These are phyloP conservation scores for Penicillium nordicum DNA, from an alignment of 2,329 filamentous ascomycete species.

Conservation along the genomic window DNA sequence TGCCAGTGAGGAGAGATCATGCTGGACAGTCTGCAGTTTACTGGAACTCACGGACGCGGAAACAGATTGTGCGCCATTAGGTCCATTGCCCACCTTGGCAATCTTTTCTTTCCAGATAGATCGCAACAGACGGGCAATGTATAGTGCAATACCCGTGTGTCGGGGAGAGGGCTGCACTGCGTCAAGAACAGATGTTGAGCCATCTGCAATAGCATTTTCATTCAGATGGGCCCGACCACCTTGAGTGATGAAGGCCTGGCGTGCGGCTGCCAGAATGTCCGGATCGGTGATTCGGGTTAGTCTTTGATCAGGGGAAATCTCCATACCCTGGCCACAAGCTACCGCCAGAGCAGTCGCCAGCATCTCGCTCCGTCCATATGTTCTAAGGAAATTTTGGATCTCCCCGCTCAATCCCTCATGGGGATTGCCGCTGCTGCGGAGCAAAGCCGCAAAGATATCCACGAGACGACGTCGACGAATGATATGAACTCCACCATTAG, in stretches of 20 bases:
- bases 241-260: constrained; percentile 87
- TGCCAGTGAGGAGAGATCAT: constrained; percentile 72
- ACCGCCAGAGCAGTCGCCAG: constrained; percentile 89
- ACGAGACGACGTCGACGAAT: constrained; percentile 80
- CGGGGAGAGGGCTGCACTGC: constrained; percentile 83
- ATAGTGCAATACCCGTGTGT: constrained; percentile 82
- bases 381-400: constrained; percentile 75
- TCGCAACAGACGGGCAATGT: constrained; percentile 81
- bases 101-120: constrained; percentile 83
- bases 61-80: constrained; percentile 62
- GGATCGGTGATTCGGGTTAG: constrained; percentile 72
- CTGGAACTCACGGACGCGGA: constrained; percentile 61
- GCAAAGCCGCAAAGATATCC: constrained; percentile 82
- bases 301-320: constrained; percentile 68
- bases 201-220: constrained; percentile 66
- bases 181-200: constrained; percentile 66
- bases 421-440: constrained; percentile 67
- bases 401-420: constrained; percentile 74
- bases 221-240: constrained; percentile 83
- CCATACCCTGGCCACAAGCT: constrained; percentile 87
- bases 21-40: constrained; percentile 75
- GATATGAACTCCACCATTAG: constrained; percentile 84
- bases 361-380: constrained; percentile 85
- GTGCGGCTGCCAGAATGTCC: constrained; percentile 68
- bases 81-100: constrained; percentile 54